phyloP scores from a whole-genome alignment of 371 early-diverging fungal species.

The Mortierella sp. region DNA sequence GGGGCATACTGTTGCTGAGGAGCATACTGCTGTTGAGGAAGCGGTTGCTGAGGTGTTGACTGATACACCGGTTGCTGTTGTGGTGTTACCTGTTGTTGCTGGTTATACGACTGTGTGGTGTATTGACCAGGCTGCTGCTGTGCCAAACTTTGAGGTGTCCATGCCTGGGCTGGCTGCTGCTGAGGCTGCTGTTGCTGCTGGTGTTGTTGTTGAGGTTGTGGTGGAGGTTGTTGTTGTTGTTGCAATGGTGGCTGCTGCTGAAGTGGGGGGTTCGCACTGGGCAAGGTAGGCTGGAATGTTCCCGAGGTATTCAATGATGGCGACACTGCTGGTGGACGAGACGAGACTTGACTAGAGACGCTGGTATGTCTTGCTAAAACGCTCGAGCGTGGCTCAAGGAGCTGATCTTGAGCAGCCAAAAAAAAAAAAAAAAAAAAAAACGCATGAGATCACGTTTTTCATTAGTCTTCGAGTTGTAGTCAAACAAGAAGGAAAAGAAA shows the following conservation, averaged over 20 bases:
- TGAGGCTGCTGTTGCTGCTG: conserved; percentile 34
- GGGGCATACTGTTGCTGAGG: conserved; percentile 12
- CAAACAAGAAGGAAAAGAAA: neutral
- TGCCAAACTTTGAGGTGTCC: conserved; percentile 6
- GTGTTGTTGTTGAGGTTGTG: conserved; percentile 34
- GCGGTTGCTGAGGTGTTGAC: conserved; percentile 8
- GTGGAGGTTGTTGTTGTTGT: conserved; percentile 3
- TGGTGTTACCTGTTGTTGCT: conserved; percentile 5
- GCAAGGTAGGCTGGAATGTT: conserved; percentile 10
- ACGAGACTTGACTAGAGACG: conserved; percentile 38
- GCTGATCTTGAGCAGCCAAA: conserved; percentile 17
- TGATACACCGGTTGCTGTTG: conserved; percentile 18
- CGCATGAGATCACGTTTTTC: neutral
- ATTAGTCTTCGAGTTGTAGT: neutral
- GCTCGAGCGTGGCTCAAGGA: conserved; percentile 22
- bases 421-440: neutral
- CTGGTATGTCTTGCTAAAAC: conserved; percentile 25
- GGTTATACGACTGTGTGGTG: neutral
- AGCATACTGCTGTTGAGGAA: conserved; percentile 10
- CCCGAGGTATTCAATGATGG: conserved; percentile 15
- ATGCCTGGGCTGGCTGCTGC: conserved; percentile 2
- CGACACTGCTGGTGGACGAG: conserved; percentile 11
- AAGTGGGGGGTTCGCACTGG: conserved; percentile 12
- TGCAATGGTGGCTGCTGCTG: conserved; percentile 5
- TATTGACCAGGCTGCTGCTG: conserved; percentile 1